Percentiles rank a stretch among this genome's conserved stretches.
Evolutionary conservation across 192 early-diverging fungal genomes (phyloP).

Genomic region (Backusella parvicylindrica): DNA sequence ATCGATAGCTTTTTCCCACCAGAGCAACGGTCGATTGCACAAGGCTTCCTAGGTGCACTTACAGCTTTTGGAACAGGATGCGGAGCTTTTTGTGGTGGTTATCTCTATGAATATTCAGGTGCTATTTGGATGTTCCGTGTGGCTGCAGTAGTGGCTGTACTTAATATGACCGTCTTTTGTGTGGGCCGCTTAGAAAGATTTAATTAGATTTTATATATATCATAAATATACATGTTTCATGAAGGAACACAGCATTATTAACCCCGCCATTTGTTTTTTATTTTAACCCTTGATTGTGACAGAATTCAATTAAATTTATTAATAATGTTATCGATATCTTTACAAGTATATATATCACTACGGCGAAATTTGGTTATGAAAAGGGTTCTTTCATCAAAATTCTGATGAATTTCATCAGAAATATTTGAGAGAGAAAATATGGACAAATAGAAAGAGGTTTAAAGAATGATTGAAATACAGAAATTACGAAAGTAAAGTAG

Average conservation of each 20-base stretch:
- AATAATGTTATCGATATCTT: not conserved
- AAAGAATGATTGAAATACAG: no score
- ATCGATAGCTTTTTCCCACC: constrained; percentile 30
- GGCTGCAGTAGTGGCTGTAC: not conserved
- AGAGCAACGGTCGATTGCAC: constrained; percentile 32
- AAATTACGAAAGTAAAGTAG: no score
- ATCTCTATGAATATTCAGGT: constrained; percentile 25
- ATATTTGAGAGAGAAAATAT: no score
- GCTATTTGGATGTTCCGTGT: constrained; percentile 6
- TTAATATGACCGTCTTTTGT: not conserved
- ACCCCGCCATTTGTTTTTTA: not conserved
- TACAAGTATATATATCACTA: no score
- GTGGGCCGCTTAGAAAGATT: constrained; percentile 5
- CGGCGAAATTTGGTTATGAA: no score
- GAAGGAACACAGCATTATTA: not conserved
- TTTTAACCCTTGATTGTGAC: constrained; percentile 2
- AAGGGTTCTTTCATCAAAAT: no score
- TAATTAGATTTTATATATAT: not conserved
- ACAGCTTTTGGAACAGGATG: constrained; percentile 25
- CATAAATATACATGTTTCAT: not conserved
- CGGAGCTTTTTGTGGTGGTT: constrained; percentile 22
- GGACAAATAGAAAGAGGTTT: no score
- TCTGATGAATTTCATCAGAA: no score
- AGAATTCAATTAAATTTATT: not conserved
- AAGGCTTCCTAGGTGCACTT: constrained; percentile 29